Base-by-base conservation (phyloP, 1,284 basidiomycete species). In the Trichosporon faecale region DNA sequence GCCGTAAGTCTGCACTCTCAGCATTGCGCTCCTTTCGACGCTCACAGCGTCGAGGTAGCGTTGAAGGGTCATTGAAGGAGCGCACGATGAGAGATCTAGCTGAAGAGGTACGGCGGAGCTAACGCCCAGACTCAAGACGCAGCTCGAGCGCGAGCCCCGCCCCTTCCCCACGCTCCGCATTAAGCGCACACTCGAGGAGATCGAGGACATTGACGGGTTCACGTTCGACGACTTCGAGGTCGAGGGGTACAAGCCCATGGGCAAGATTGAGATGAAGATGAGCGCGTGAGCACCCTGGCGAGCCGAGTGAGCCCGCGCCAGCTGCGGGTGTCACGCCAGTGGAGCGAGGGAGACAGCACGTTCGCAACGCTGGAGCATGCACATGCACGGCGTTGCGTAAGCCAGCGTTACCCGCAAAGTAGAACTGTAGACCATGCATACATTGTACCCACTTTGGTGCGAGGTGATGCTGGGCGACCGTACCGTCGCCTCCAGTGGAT, bases 201-300 rank as follows among this genome's bases (percentile, higher is more conserved):
- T 85, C 29, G 77, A 77, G 16, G 79, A 75, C 52, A 94, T 98
- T 63, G 95, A 98, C 81, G 90, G 90, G 49, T 96, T 98, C 81
- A 86, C 84, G 70, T 88, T 87, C 65, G 89, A 89, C 23, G 95
- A 99, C 82, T 90, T 99, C 72, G 86, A 90, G 57, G 88, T 99
- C 9, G 90, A 92, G 70, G 91, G 91, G 0, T 99, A 99, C 80
- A 88, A 91, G 73, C 92, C 93, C 12, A 89, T 94, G 80, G 90
- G 91, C 7, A 88, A 89, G 75, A 94, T 99, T 77, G 87, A 92
- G 66, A 98, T 99, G 96, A 95, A 95, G 86, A 98, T 98, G 96
- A 95, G 93, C 81, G 93, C 97, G 21, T 37, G 3, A 21, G 21
- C 27, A 14, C 3, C 4, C 40, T n/a, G 9, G 37, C 16, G 40